phyloP scores from a whole-genome alignment of 306 rosid species.

The Pterocarpus santalinus region DNA sequence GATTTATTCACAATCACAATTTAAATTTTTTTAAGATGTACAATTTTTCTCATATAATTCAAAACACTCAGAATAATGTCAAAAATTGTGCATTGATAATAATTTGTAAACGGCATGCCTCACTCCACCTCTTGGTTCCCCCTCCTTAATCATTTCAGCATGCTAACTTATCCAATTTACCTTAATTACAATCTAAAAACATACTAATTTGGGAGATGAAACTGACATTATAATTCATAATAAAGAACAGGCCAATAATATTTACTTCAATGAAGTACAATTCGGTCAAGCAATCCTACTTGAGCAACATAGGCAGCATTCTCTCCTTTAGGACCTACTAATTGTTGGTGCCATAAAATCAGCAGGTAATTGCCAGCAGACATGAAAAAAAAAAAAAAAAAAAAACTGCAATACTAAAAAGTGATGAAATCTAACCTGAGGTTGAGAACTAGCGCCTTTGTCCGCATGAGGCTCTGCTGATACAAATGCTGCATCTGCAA shows the following conservation, averaged over 20 bases:
- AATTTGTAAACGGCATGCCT: slow-evolving; percentile 23
- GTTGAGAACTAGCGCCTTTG: slow-evolving; percentile 67
- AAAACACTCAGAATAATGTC: slow-evolving; percentile 1
- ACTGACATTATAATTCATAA: slow-evolving; percentile 31
- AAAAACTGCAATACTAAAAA: slow-evolving; percentile 9
- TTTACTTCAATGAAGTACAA: slow-evolving; percentile 16
- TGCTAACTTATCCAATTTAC: slow-evolving; percentile 26
- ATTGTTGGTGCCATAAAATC: slow-evolving; percentile 31
- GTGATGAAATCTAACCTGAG: slow-evolving; percentile 59
- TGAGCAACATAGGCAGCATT: slow-evolving; percentile 31
- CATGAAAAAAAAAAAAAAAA: background rate
- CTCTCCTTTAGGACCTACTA: slow-evolving; percentile 8
- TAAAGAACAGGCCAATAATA: slow-evolving; percentile 28
- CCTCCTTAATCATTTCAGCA: slow-evolving; percentile 37
- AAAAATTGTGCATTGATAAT: slow-evolving; percentile 10
- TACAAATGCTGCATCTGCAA: slow-evolving; percentile 92
- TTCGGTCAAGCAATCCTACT: slow-evolving; percentile 25
- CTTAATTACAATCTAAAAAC: slow-evolving; percentile 18
- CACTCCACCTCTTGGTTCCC: slow-evolving; percentile 13
- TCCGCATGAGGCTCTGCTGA: slow-evolving; percentile 72
- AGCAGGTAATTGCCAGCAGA: slow-evolving; percentile 7
- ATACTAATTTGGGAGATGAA: slow-evolving; percentile 1
- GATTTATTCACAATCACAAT: slow-evolving; percentile 20
- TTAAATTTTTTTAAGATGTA: background rate
- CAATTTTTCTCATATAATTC: slow-evolving; percentile 12